Evolutionary conservation across 2,329 filamentous ascomycete species (phyloP).

Genomic region (Scytalidium lignicola): DNA sequence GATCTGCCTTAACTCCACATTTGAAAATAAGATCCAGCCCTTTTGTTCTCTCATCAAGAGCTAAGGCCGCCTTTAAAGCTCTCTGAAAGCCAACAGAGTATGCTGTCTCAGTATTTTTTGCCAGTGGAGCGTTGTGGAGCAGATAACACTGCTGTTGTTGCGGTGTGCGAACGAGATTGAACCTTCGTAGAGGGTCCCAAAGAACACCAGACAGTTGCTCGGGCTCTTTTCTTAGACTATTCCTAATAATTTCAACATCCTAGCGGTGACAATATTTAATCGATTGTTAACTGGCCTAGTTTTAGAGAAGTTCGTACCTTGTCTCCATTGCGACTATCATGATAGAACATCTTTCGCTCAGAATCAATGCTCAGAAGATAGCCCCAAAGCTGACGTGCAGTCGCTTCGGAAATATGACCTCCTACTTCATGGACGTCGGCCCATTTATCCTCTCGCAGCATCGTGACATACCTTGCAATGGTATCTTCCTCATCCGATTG

Average conservation of each 20-base stretch:
- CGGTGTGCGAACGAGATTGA: constrained; percentile 5
- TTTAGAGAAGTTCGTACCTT: constrained; percentile 5
- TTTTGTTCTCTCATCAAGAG: constrained; percentile 10
- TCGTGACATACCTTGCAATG: constrained; percentile 12
- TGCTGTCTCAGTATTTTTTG: background rate
- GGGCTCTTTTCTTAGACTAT: constrained; percentile 9
- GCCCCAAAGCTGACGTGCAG: constrained; percentile 14
- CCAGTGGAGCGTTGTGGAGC: constrained; percentile 7
- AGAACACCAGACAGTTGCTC: constrained; percentile 3
- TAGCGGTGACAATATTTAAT: background rate
- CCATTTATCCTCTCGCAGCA: constrained; percentile 16
- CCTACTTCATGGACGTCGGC: constrained; percentile 12
- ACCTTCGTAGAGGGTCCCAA: constrained; percentile 8
- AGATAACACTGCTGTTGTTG: constrained; percentile 6
- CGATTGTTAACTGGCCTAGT: background rate
- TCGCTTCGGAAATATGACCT: constrained; percentile 5
- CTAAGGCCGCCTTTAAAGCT: constrained; percentile 14
- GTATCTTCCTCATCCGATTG: background rate
- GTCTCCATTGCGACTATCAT: constrained; percentile 2
- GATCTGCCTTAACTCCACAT: constrained; percentile 6
- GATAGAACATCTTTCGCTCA: constrained; percentile 5
- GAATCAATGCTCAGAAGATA: constrained; percentile 5
- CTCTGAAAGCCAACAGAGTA: constrained; percentile 14
- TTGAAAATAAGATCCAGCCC: constrained; percentile 17
- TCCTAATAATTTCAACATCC: constrained; percentile 8